phyloP scores from a whole-genome alignment of 1,139 yeast genomes.

The Blastobotrys indianensis region DNA sequence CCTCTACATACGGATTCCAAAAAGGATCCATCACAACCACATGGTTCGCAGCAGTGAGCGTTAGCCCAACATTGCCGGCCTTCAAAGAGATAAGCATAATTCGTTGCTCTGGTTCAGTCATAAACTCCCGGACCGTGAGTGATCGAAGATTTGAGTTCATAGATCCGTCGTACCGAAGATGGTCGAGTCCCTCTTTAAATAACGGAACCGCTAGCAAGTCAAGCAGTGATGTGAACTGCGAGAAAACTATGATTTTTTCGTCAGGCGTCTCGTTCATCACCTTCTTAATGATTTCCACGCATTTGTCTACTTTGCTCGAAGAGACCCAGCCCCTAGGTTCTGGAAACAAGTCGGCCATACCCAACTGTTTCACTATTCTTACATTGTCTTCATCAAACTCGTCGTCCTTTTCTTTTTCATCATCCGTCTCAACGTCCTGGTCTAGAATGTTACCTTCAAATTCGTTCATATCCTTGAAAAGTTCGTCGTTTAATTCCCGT shows the following conservation, averaged over 20 bases:
- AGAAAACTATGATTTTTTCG: constrained; percentile 70
- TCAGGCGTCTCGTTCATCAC: constrained; percentile 42
- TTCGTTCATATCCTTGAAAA: constrained; percentile 3
- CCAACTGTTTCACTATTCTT: constrained; percentile 22
- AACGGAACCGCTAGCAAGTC: constrained; percentile 62
- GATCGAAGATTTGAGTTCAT: constrained; percentile 67
- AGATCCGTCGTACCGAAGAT: constrained; percentile 71
- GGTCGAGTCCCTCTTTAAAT: constrained; percentile 41
- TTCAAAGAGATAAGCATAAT: constrained; percentile 70
- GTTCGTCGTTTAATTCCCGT: not conserved
- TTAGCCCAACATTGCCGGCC: constrained; percentile 91
- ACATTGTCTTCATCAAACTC: constrained; percentile 7
- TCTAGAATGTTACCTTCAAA: not conserved
- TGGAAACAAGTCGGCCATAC: constrained; percentile 24
- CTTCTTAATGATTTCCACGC: constrained; percentile 42
- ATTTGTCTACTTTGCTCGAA: constrained; percentile 44
- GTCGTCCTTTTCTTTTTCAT: constrained; percentile 3
- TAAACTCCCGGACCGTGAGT: constrained; percentile 55
- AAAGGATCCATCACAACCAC: constrained; percentile 88
- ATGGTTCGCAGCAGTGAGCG: constrained; percentile 88
- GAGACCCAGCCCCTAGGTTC: constrained; percentile 31
- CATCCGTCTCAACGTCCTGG: constrained; percentile 3
- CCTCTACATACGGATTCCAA: constrained; percentile 96
- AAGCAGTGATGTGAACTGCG: constrained; percentile 77
- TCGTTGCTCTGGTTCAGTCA: constrained; percentile 45